A percentile compares a stretch with the other conserved stretches of the same genome.
These are phyloP conservation scores for Aspergillus sp. DNA, from an alignment of 2,329 filamentous ascomycete genomes.

Conservation along the genomic window DNA sequence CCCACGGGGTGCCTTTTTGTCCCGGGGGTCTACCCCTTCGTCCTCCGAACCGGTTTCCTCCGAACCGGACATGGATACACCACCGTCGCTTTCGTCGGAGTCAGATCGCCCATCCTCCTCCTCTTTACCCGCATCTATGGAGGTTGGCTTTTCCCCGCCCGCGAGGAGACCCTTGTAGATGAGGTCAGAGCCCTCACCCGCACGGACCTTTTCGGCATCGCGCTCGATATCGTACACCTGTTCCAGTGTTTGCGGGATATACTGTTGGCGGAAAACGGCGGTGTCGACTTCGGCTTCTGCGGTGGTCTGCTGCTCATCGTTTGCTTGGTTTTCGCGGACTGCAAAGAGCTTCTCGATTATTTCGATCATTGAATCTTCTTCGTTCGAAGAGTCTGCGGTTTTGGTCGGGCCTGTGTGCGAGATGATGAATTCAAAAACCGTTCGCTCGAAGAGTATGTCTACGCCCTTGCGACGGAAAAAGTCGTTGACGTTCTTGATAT, in stretches of 20 bases:
- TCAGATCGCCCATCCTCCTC: slow-evolving; percentile 30
- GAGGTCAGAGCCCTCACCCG: slow-evolving; percentile 66
- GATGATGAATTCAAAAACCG: slow-evolving; percentile 78
- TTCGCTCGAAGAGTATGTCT: slow-evolving; percentile 66
- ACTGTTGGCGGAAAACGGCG: slow-evolving; percentile 90
- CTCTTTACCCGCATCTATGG: slow-evolving; percentile 15
- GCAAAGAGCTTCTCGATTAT: slow-evolving; percentile 60
- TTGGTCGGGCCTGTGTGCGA: slow-evolving; percentile 43
- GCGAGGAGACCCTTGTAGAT: slow-evolving; percentile 81
- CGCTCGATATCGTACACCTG: slow-evolving; percentile 95
- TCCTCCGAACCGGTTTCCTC: slow-evolving; percentile 43
- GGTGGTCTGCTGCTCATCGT: slow-evolving; percentile 43
- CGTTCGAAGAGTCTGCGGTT: slow-evolving; percentile 29
- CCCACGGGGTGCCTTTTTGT: slow-evolving; percentile 57
- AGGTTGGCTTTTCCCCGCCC: too few relatives aligned
- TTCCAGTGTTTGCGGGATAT: slow-evolving; percentile 90
- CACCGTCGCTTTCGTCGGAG: slow-evolving; percentile 29
- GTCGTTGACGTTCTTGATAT: slow-evolving; percentile 92
- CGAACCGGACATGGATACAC: slow-evolving; percentile 29
- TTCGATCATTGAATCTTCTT: slow-evolving; percentile 41
- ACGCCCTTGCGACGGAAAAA: slow-evolving; percentile 86
- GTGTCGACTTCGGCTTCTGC: slow-evolving; percentile 65
- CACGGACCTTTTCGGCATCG: slow-evolving; percentile 68
- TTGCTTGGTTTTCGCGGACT: slow-evolving; percentile 41
- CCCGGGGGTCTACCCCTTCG: slow-evolving; percentile 24